These are phyloP conservation scores for Suillus variegatus DNA, from an alignment of 768 basidiomycete genomes.

Conservation along the genomic window DNA sequence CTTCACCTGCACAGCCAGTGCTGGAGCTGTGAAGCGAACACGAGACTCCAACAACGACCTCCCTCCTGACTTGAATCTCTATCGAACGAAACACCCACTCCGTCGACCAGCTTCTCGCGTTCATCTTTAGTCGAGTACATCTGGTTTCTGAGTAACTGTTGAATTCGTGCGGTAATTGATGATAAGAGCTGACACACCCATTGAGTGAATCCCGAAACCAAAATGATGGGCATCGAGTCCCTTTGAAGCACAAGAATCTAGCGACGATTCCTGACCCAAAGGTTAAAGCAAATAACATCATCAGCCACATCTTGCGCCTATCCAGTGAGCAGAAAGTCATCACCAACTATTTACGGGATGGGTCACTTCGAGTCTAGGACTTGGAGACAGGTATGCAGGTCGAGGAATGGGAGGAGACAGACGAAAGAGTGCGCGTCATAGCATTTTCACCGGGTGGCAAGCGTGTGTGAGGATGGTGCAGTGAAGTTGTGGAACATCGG, in stretches of 20 bases:
- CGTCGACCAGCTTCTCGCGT: neutral
- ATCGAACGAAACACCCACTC: neutral
- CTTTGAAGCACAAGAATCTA: neutral
- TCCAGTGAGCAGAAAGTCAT: neutral
- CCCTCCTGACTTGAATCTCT: neutral
- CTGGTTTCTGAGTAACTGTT: neutral
- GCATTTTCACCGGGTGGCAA: neutral
- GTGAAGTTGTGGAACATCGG: neutral
- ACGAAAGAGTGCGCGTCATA: neutral
- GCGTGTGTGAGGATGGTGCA: neutral
- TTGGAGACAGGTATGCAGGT: neutral
- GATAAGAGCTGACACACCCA: neutral
- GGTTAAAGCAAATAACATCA: neutral
- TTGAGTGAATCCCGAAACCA: neutral
- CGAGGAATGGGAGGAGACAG: neutral
- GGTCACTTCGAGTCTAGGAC: neutral
- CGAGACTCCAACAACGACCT: neutral
- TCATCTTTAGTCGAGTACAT: neutral
- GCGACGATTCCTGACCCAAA: neutral
- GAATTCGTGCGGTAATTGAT: neutral
- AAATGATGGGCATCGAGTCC: neutral
- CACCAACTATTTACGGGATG: neutral
- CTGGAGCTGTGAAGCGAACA: no score
- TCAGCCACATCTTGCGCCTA: neutral
- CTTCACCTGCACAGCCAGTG: no score